These are phyloP conservation scores for Chiua virens DNA, from an alignment of 768 basidiomycete species.

Conservation along the genomic window DNA sequence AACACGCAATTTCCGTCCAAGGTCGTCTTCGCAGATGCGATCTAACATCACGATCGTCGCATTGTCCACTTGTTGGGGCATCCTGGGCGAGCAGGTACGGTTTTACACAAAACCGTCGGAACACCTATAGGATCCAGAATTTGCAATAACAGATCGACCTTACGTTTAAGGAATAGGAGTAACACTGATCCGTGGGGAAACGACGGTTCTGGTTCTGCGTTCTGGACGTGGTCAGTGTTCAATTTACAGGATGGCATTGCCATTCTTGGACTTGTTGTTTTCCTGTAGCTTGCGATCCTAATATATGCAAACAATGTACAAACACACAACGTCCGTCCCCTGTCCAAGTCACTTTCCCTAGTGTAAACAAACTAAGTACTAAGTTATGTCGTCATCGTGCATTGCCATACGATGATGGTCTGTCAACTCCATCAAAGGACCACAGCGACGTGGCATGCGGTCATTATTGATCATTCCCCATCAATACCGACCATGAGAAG, in stretches of 20 bases:
- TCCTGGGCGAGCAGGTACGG: conserved; percentile 14
- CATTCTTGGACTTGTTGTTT: conserved; percentile 23
- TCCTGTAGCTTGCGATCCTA: conserved; percentile 28
- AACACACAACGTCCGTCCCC: conserved; percentile 1
- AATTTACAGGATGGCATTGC: conserved; percentile 4
- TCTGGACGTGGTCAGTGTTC: neutral
- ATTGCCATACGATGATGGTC: conserved; percentile 5
- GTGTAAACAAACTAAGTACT: conserved; percentile 10
- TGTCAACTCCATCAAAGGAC: conserved; percentile 9
- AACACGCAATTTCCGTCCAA: conserved; percentile 56
- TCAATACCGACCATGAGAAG: conserved; percentile 1
- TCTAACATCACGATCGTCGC: conserved; percentile 47
- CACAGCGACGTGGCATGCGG: conserved; percentile 21
- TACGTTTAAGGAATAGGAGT: neutral
- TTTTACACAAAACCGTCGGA: neutral
- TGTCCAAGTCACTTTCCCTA: neutral
- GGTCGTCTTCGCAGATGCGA: conserved; percentile 37
- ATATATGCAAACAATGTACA: conserved; percentile 23
- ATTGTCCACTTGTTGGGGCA: conserved; percentile 51
- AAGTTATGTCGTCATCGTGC: conserved; percentile 14
- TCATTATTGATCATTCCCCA: conserved; percentile 3
- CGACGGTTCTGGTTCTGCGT: neutral
- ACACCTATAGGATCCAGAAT: neutral
- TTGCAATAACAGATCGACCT: conserved; percentile 2
- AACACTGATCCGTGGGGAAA: neutral